These are phyloP conservation scores for Vitis hybrid DNA, from an alignment of 177 flowering plant species.

Conservation along the genomic window DNA sequence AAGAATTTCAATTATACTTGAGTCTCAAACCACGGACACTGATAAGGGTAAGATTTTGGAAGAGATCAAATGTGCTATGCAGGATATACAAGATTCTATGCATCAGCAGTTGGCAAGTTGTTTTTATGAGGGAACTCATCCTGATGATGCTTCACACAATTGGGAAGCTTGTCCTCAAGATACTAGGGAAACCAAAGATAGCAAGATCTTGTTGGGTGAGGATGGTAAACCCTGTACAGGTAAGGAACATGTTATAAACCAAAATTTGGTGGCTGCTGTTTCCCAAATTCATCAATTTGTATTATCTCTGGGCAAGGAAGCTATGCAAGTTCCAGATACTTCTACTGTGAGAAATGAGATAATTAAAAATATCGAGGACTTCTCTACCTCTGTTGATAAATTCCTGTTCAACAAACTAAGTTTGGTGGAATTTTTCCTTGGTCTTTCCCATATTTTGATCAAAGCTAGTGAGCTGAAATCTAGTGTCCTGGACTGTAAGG, in stretches of 20 bases:
- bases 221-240: constrained; percentile 20
- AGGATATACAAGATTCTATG: constrained; percentile 41
- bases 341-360: constrained; percentile 40
- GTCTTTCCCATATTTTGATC: constrained; percentile 63
- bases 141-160: constrained; percentile 28
- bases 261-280: constrained; percentile 53
- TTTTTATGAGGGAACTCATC: constrained; percentile 26
- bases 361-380: constrained; percentile 44
- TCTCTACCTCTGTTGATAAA: constrained; percentile 47
- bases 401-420: constrained; percentile 30
- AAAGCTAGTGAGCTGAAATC: constrained; percentile 58
- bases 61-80: constrained; percentile 48
- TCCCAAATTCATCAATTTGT: constrained; percentile 73
- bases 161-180: constrained; percentile 29
- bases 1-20: constrained; percentile 48
- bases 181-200: constrained; percentile 25
- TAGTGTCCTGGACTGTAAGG: constrained; percentile 46
- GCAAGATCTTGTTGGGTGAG: constrained; percentile 25
- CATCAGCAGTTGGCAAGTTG: constrained; percentile 31
- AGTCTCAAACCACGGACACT: constrained; percentile 47
- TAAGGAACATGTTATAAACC: constrained; percentile 12
- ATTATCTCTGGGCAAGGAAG: constrained; percentile 61
- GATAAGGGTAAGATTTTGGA: constrained; percentile 48
- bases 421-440: constrained; percentile 57
- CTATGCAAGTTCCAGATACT: constrained; percentile 34